Conservation (phyloP, 1,139 yeast species). For the Nematodospora anomalae region DNA sequence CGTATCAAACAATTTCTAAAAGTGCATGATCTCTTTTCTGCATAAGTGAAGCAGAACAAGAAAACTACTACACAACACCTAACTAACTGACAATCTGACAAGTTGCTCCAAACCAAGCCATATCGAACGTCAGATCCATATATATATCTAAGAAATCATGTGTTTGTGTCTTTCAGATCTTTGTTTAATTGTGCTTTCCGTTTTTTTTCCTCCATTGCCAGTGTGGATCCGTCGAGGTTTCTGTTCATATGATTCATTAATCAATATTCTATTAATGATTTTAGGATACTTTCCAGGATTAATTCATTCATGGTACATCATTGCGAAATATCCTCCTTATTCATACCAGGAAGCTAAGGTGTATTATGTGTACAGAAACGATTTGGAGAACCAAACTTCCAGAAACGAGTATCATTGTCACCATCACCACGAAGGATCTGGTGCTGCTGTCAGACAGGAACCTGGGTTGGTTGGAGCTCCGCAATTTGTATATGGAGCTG, state of each 20-base stretch:
- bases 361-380: conserved; percentile 34
- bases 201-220: conserved; percentile 70
- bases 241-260: conserved; percentile 60
- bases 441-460: conserved; percentile 9
- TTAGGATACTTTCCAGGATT: conserved; percentile 71
- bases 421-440: conserved; percentile 17
- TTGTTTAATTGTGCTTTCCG: conserved; percentile 56
- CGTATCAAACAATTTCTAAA: too few species aligned
- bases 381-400: conserved; percentile 31
- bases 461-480: conserved; percentile 8
- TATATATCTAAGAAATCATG: too few species aligned
- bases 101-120: too few species aligned
- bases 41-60: too few species aligned
- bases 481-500: conserved; percentile 27
- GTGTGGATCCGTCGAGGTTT: conserved; percentile 69
- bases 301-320: conserved; percentile 66
- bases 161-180: conserved; percentile 45
- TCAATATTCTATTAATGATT: conserved; percentile 56
- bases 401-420: conserved; percentile 22
- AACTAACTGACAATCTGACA: too few species aligned
- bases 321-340: conserved; percentile 47
- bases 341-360: conserved; percentile 20
- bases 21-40: too few species aligned
- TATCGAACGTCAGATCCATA: too few species aligned
- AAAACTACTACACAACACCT: too few species aligned